Percentiles rank a stretch among this genome's conserved stretches.
These are phyloP conservation scores for Pyricularia sp. DNA, from an alignment of 2,329 filamentous ascomycete genomes.

Conservation along the genomic window DNA sequence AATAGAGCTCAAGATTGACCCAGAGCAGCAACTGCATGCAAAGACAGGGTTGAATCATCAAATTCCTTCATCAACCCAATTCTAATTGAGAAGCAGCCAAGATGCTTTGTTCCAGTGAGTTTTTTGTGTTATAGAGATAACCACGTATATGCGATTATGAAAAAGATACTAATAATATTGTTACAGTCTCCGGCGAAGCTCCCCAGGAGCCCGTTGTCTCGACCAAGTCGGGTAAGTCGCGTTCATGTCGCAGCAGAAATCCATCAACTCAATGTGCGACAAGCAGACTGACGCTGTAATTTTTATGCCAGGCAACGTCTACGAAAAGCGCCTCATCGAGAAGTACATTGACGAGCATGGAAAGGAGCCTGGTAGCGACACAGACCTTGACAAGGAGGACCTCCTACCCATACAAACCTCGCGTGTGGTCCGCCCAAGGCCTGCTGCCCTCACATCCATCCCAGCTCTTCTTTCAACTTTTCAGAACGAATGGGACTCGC, in stretches of 20 bases:
- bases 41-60: neutral
- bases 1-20: neutral
- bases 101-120: constrained; percentile 3
- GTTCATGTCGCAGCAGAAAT: neutral
- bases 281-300: constrained; percentile 9
- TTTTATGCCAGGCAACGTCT: constrained; percentile 61
- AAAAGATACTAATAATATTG: neutral
- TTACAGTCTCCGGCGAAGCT: constrained; percentile 75
- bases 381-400: constrained; percentile 75
- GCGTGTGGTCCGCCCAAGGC: constrained; percentile 76
- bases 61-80: neutral
- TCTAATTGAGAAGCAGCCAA: neutral
- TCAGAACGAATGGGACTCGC: constrained; percentile 96
- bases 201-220: constrained; percentile 92
- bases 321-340: constrained; percentile 91
- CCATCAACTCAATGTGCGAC: constrained; percentile 3
- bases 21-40: neutral
- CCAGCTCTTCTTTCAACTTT: constrained; percentile 89
- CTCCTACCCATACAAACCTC: constrained; percentile 79
- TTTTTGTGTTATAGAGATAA: no score
- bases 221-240: constrained; percentile 72
- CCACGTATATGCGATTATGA: neutral
- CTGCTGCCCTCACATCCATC: constrained; percentile 91
- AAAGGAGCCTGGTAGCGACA: constrained; percentile 83
- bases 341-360: constrained; percentile 90